Base-by-base conservation (phyloP, 352 stramenopile species). In the Pythium sukuiense region DNA sequence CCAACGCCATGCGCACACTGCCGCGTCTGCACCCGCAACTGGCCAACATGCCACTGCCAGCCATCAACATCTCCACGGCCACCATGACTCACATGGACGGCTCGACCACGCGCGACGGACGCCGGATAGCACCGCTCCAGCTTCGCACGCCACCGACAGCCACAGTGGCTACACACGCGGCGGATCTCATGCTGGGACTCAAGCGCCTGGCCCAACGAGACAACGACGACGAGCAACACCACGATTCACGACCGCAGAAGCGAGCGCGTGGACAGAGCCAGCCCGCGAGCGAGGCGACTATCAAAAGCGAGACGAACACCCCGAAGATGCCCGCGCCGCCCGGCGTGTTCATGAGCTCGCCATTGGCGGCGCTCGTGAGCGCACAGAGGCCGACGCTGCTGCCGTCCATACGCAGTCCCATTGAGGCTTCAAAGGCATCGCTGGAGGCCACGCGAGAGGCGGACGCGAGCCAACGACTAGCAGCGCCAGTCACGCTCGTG, bases 171-270 rank as follows among this genome's bases (percentile, higher is more conserved):
- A 13, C 9, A 9, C 59, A 76, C 52, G 48, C 59, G 5, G 65
- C 70, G 8, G 73, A 80, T 50, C 32, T 71, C 37, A 74, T 81
- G 72, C 69, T 76, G 12, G 71, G 65, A 11, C 69, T 80, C 24
- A 76, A 76, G 43, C 73, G 71, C 37, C 71, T 78, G 48, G 56
- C 66, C 30, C 58, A 61, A 13, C 45, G 35, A 52, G 48, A 65
- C 45, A 48, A 48, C 54, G 20, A 43, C 46, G 49, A 59, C 26
- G 59, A 58, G 16, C 33, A 50, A 0, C 6, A 20, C 37, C 24
- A 26, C 33, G 27, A 68, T 33, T 33, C 53, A 27, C 27, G 62
- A 24, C 53, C 58, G 45, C 55, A 64, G 45, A 69, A 58, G 60
- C 61, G 50, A 18, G 7, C 26, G 48, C 59, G 59, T 48, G 41